Base-by-base conservation (phyloP, 148 eudicot genomes). In the Spergularia marina region DNA sequence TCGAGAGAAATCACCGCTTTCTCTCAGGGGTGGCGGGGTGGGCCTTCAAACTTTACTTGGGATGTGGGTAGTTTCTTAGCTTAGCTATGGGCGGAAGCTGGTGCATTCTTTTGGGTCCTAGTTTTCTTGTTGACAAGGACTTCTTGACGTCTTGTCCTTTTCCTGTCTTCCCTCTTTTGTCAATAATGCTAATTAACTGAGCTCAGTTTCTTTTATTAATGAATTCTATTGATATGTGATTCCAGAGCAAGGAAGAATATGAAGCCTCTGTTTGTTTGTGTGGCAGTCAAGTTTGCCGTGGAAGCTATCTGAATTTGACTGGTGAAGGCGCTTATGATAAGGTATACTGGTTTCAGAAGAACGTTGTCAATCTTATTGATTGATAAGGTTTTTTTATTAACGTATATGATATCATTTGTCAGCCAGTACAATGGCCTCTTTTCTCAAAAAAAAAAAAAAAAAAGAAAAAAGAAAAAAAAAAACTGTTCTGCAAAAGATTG, bases 211-310 rank as follows among this genome's bases (percentile, higher is more conserved):
- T 68, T 51, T 56, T 40, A 72, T 66, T 76, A 23, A 39, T 73
- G 21, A 34, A 51, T 83, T 47, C n/a, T 5, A 54, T 73, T 75
- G 71, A 40, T 75, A 55, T 79, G 18, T 77, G 18, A 47, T 49
- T 70, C 52, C 93, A 94, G 98, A 94, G 98, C 74, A 94, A 92
- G 87, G 97, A 91, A 81, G 98, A 94, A 82, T 90, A 94, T 74
- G 98, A 94, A 84, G 93, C 98, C 36, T 90, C 98, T 52, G 96
- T 94, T 78, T 94, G 98, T 83, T 88, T 94, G 76, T 94, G 98
- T 63, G 98, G 98, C 62, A 91, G 94, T 85, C 97, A 91, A 83
- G 96, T 91, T 80, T 94, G 98, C 83, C 98, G 98, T 79, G 98
- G 98, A 76, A 94, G 98, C 87, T 94, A 91, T 77, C 86, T 94